Evolutionary conservation across 2,329 filamentous ascomycete genomes (phyloP).

Genomic region (Apiospora koreana): DNA sequence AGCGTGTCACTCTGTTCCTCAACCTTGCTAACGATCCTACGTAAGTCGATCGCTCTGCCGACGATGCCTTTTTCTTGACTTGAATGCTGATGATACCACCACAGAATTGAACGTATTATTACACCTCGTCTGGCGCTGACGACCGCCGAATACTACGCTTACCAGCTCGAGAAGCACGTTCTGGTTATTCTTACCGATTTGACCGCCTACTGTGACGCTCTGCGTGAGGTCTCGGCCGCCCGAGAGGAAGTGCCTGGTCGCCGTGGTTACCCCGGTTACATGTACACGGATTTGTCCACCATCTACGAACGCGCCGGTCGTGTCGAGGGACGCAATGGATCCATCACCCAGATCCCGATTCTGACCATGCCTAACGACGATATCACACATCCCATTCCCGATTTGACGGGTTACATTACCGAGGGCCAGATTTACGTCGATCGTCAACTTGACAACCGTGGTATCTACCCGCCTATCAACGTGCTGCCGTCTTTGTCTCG

Average conservation of each 20-base stretch:
- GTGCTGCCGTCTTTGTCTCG: conserved; percentile 95
- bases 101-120: conserved; percentile 97
- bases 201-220: conserved; percentile 96
- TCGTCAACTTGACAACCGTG: conserved; percentile 90
- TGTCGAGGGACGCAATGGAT: conserved; percentile 95
- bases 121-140: conserved; percentile 97
- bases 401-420: conserved; percentile 98
- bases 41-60: conserved; percentile 53
- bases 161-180: conserved; percentile 99
- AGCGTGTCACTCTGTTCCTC: conserved; percentile 94
- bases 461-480: conserved; percentile 98
- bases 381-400: conserved; percentile 98
- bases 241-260: conserved; percentile 98
- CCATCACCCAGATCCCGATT: conserved; percentile 98
- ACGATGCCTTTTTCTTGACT: background rate
- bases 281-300: conserved; percentile 99
- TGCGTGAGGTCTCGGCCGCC: conserved; percentile 96
- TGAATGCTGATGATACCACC: background rate
- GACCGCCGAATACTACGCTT: conserved; percentile 99
- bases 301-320: conserved; percentile 99
- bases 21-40: conserved; percentile 99
- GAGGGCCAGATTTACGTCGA: conserved; percentile 99
- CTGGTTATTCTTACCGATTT: conserved; percentile 97
- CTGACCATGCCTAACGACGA: conserved; percentile 99
- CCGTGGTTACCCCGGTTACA: conserved; percentile 99